Base-by-base conservation (phyloP, 139 green algal genomes). In the Chlorella sp. region DNA sequence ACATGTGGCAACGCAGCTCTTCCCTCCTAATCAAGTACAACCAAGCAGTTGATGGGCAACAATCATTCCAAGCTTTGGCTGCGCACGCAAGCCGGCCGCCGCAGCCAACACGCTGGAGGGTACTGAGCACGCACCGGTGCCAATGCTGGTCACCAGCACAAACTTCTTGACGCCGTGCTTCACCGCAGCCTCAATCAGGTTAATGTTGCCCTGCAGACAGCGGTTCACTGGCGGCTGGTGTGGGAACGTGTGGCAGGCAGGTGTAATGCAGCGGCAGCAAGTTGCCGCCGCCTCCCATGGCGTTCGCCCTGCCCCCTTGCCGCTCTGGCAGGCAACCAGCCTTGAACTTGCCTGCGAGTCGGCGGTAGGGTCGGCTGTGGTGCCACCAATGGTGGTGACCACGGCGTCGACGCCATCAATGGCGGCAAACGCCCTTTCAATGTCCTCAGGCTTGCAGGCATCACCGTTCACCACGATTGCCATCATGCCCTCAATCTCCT, bases 91-190 rank as follows among this genome's bases (percentile, higher is more conserved):
- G 48, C 7, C 48, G 48, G 5, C 48, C 48, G 48, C 48, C 48
- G 7, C 48, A 57, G 48, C 48, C 48, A 16, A 9, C 9, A 9
- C 48, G 48, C 48, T 5, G 48, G 7, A 57, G 9, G 48, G 9
- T 57, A 9, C 48, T 57, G 48, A 9, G 48, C 48, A 57, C 85
- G 97, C 93, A 19, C 97, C 98, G 32, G 95, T 97, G 66, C 98
- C 98, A 30, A 99, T 98, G 89, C 91, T 96, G 22, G 98, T 99
- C 24, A 99, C 95, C n/a, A 99, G 95, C 14, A 99, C 90, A 90
- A 99, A 99, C 91, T 97, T 97, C 91, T 97, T 97, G 14, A 99
- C 96, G 34, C 98, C 97, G 80, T 97, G 97, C 75, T 93, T 92
- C 37, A 93, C 90, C 40, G 97, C 97, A 21, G 95, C 97, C 57